Evolutionary conservation across 164 flowering plant genomes (phyloP).

Genomic region (Magnolia changhungtana): DNA sequence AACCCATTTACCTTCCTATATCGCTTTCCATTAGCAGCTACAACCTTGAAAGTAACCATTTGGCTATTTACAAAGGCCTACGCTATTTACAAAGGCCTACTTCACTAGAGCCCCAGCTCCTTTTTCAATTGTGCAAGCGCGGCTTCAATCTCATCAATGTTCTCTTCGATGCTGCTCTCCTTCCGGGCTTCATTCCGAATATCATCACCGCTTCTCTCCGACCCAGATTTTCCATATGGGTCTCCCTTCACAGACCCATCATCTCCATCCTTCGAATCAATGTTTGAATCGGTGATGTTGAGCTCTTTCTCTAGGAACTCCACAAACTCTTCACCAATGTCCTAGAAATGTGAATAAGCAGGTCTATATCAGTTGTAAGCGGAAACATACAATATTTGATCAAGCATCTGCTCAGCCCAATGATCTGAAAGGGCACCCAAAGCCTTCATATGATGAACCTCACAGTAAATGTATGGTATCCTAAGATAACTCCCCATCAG

Average conservation of each 20-base stretch:
- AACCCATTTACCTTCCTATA: background rate
- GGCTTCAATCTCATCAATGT: constrained; percentile 83
- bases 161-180: constrained; percentile 55
- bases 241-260: constrained; percentile 18
- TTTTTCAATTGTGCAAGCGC: constrained; percentile 73
- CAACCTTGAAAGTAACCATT: no score
- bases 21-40: background rate
- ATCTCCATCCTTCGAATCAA: constrained; percentile 18
- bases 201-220: constrained; percentile 17
- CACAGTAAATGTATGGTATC: no score
- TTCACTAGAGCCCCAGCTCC: constrained; percentile 60
- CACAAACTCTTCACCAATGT: constrained; percentile 93
- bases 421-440: background rate
- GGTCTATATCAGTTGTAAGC: background rate
- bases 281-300: constrained; percentile 54
- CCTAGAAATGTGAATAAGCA: constrained; percentile 38
- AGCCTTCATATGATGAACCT: no score
- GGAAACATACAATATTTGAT: background rate
- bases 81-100: background rate
- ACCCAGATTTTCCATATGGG: constrained; percentile 20
- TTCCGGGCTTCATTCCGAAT: constrained; percentile 16
- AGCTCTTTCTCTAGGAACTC: constrained; percentile 94
- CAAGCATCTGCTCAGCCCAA: background rate
- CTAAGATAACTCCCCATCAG: background rate
- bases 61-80: background rate